Conservation (phyloP, 345 rosid genomes). For the Hibiscus syriacus region DNA sequence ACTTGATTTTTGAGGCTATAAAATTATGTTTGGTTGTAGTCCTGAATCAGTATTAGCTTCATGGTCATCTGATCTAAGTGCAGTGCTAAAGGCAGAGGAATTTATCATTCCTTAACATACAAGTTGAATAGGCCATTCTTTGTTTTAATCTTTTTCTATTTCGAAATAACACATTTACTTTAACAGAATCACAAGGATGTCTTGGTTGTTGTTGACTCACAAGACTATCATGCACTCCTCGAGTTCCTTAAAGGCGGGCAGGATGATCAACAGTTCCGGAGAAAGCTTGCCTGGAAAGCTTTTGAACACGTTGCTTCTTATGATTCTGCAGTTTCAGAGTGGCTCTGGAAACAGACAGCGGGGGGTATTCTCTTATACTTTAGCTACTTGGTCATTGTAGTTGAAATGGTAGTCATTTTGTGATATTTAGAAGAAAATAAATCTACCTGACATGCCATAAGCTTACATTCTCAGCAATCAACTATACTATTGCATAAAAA, state of each 20-base stretch:
- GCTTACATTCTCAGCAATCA: background rate
- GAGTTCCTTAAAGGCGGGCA: conserved; percentile 61
- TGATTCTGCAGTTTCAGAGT: conserved; percentile 92
- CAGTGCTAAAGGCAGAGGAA: background rate
- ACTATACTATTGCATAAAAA: background rate
- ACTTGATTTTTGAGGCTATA: background rate
- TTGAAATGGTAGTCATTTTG: background rate
- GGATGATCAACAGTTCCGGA: conserved; percentile 61
- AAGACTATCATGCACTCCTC: conserved; percentile 63
- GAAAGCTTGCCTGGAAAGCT: conserved; percentile 91
- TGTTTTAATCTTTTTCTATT: conserved; percentile 3
- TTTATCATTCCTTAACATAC: background rate
- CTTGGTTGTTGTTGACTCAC: conserved; percentile 73
- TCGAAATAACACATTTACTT: conserved; percentile 9
- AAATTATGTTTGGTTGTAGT: background rate
- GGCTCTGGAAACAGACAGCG: conserved; percentile 83
- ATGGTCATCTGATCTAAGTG: background rate
- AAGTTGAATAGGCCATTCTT: conserved; percentile 1
- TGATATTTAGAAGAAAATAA: background rate
- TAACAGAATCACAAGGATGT: conserved; percentile 91
- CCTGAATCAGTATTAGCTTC: background rate
- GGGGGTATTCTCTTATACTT: conserved; percentile 37
- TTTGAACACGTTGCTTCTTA: conserved; percentile 80
- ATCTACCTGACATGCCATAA: background rate
- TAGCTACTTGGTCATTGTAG: background rate